Evolutionary conservation across 2,329 filamentous ascomycete species (phyloP).

Genomic region (Neocucurbitaria cava): DNA sequence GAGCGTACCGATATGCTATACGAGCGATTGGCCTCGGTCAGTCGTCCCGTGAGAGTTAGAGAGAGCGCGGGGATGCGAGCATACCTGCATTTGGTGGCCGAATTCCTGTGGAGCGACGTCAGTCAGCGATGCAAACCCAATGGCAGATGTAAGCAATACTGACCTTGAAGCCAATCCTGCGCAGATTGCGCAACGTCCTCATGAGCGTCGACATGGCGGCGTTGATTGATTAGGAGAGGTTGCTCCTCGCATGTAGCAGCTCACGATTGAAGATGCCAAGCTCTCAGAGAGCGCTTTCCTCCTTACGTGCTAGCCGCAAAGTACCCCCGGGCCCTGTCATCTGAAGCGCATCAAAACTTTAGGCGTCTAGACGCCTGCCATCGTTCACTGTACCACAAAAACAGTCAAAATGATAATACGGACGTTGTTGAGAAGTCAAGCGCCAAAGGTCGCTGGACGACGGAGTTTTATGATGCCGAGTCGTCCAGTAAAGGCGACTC

Average conservation of each 20-base stretch:
- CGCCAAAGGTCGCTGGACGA: slow-evolving; percentile 24
- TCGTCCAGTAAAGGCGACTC: slow-evolving; percentile 24
- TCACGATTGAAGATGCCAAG: slow-evolving; percentile 37
- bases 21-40: slow-evolving; percentile 29
- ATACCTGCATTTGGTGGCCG: slow-evolving; percentile 90
- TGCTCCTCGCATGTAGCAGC: slow-evolving; percentile 22
- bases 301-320: slow-evolving; percentile 5
- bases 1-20: slow-evolving; percentile 49
- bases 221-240: slow-evolving; percentile 26
- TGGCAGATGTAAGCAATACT: slow-evolving; percentile 25
- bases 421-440: slow-evolving; percentile 33
- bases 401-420: slow-evolving; percentile 44
- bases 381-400: not conserved
- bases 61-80: slow-evolving; percentile 46
- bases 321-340: slow-evolving; percentile 19
- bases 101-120: slow-evolving; percentile 69
- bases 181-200: slow-evolving; percentile 85
- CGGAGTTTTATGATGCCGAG: slow-evolving; percentile 21
- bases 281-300: slow-evolving; percentile 4
- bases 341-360: slow-evolving; percentile 35
- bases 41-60: slow-evolving; percentile 24
- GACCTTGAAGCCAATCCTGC: slow-evolving; percentile 88
- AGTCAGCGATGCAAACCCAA: slow-evolving; percentile 38
- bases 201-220: slow-evolving; percentile 86
- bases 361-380: slow-evolving; percentile 15